Evolutionary conservation across 805 yeast species (phyloP).

Genomic region (Pichia exigua): DNA sequence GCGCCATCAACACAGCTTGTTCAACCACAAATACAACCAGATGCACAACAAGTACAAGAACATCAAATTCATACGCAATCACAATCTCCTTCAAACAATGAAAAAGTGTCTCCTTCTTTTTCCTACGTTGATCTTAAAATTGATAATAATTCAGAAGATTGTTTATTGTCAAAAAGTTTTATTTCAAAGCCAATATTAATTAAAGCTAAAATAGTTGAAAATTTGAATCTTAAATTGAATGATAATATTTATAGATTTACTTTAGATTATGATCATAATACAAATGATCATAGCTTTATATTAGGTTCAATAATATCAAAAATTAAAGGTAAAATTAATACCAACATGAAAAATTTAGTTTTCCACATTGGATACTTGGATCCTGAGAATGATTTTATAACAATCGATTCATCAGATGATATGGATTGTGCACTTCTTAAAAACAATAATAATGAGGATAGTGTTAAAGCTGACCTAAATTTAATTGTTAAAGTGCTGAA

Average conservation of each 20-base stretch:
- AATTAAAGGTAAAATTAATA: slow-evolving; percentile 8
- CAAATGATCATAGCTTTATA: neutral
- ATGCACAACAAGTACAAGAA: neutral
- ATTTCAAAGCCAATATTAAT: neutral
- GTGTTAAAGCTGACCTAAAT: neutral
- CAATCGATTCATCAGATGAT: slow-evolving; percentile 30
- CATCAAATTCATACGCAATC: neutral
- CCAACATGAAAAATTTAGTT: neutral
- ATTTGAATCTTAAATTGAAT: slow-evolving; percentile 13
- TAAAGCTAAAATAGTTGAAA: slow-evolving; percentile 14
- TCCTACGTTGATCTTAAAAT: slow-evolving; percentile 2
- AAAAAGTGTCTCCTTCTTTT: slow-evolving; percentile 4
- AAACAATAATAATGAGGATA: neutral
- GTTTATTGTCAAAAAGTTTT: neutral
- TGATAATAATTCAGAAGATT: neutral
- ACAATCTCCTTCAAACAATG: neutral
- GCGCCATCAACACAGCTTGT: neutral
- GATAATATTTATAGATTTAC: slow-evolving; percentile 22
- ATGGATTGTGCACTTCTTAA: slow-evolving; percentile 21
- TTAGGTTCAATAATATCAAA: slow-evolving; percentile 1
- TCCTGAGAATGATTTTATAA: slow-evolving; percentile 31
- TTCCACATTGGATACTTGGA: slow-evolving; percentile 32
- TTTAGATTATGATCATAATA: slow-evolving; percentile 1
- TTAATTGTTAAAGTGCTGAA: slow-evolving; percentile 5
- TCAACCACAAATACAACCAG: neutral